Conservation (phyloP, 2,329 filamentous ascomycete species). For the Pseudocercospora fijiensis region DNA sequence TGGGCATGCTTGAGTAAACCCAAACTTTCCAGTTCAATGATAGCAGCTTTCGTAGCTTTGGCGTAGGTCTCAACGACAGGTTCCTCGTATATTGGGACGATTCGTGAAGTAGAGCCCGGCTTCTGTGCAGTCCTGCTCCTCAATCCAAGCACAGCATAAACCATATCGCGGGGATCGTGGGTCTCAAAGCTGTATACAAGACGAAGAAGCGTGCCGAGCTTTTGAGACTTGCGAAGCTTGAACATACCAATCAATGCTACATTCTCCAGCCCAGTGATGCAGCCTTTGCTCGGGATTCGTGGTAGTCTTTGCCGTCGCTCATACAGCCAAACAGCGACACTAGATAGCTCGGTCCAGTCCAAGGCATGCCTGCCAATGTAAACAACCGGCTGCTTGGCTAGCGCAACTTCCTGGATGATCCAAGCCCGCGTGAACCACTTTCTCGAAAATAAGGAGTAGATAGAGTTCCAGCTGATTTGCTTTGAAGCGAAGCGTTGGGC, state of each 20-base stretch:
- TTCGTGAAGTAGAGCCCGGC: slow-evolving; percentile 8
- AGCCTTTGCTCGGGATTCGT: slow-evolving; percentile 5
- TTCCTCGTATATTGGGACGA: slow-evolving; percentile 17
- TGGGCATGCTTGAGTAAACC: slow-evolving; percentile 16
- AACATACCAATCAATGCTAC: slow-evolving; percentile 11
- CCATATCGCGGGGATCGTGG: slow-evolving; percentile 15
- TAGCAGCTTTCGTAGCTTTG: slow-evolving; percentile 17
- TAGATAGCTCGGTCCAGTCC: slow-evolving; percentile 10
- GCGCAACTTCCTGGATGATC: slow-evolving; percentile 17
- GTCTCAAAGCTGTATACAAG: slow-evolving; percentile 13
- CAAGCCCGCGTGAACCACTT: slow-evolving; percentile 18
- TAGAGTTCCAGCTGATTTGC: background rate
- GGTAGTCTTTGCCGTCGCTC: slow-evolving; percentile 10
- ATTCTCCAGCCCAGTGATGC: slow-evolving; percentile 13
- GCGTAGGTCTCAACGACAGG: slow-evolving; percentile 16
- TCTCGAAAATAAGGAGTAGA: background rate
- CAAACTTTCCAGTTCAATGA: slow-evolving; percentile 5
- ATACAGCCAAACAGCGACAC: slow-evolving; percentile 12
- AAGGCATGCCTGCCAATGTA: slow-evolving; percentile 14
- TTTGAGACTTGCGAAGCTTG: slow-evolving; percentile 11
- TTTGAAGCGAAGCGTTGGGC: background rate
- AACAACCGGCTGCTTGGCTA: slow-evolving; percentile 14
- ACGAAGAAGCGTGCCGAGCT: slow-evolving; percentile 11
- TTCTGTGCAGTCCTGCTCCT: slow-evolving; percentile 9
- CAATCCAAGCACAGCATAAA: slow-evolving; percentile 14